Base-by-base conservation (phyloP, 192 early-diverging fungal species). In the Umbelopsis sp. region DNA sequence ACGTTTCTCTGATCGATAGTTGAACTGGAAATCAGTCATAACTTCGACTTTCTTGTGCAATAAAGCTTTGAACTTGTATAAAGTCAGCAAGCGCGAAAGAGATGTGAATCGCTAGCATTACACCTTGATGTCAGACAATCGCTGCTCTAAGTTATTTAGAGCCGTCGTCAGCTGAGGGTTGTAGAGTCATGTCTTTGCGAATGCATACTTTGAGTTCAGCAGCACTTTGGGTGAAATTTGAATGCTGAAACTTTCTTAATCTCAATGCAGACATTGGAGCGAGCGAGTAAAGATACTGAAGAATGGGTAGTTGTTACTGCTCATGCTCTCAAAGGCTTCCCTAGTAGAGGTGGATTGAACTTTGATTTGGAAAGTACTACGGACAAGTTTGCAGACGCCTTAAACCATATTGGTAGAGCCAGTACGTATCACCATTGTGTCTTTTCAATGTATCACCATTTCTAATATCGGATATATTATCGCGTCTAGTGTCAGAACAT, bases 81-180 rank as follows among this genome's bases (percentile, higher is more conserved):
- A 61, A 61, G 55, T 61, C 55, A 61, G 13, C 55, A 61, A 61
- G 18, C 55, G 55, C 55, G 55, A 61, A 61, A 61, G 55, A 61
- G 55, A 61, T 61, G 55, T 61, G 55, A 61, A 61, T 61, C 55
- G 13, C 55, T 61, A 23, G 51, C 33, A 22, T 35, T 61, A 30
- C 55, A 12, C 55, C 55, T 61, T 61, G 27, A 35, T 61, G 55
- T 61, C 55, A 25, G 53, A 23, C 53, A 58, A 41, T 58, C 23
- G 55, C 25, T 61, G 30, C 55, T 61, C 55, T 27, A 61, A 61
- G 55, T 61, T 7, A 61, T 18, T 61, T 61, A 25, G 21, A 33
- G 30, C 12, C 16, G 30, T 30, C 55, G 33, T 61, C 11, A 61
- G 55, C 30, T 61, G 55, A 61, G 25, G 27, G 25, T 25, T 20